Evolutionary conservation across 108 stramenopile species (phyloP), one percentile per base, ranked within the genome.

Genomic region (Skeletonema menzelii): DNA sequence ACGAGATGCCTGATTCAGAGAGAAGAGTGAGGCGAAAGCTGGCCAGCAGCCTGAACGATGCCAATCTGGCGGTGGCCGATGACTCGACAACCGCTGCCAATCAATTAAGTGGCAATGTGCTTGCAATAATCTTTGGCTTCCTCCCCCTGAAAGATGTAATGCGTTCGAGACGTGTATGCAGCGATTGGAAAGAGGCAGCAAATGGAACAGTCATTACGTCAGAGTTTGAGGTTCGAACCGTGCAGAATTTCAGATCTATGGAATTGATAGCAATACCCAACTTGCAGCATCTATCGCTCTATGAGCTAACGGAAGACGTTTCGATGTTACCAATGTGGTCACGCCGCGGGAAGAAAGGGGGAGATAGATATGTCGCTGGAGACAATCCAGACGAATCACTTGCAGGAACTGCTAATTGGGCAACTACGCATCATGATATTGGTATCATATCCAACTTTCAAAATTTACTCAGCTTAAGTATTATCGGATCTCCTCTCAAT

Each of bases 91-190:
- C 34, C 8, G 8, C 3, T 8, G 7, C 34, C 34, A 34, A 7
- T 7, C 34, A 35, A 35, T 40, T 15, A 42, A n/a, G n/a, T 0
- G 40, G 49, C 19, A 0, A 53, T 8, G 49, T 8, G 49, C 1
- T 53, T 8, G 49, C 22, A 53, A 53, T 8, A 8, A 69, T 69
- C 1, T 22, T 69, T 5, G 20, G 67, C 14, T 69, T 13, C 61
- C 67, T 69, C 0, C 19, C 13, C 22, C 4, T 14, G 27, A 14
- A 34, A 27, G 49, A 56, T 20, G 62, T 69, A 7, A 28, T 69
- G 13, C 27, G 15, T 7, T 2, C 4, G 15, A 46, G 44, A 22
- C 22, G 67, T 13, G 67, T 69, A 13, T 69, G 67, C 59, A 24
- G 27, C 7, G 13, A 56, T 2, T 56, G 42, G 47, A 69, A 63